phyloP scores from a whole-genome alignment of 495 filamentous ascomycete species.

The Sphaerosporella brunnea region DNA sequence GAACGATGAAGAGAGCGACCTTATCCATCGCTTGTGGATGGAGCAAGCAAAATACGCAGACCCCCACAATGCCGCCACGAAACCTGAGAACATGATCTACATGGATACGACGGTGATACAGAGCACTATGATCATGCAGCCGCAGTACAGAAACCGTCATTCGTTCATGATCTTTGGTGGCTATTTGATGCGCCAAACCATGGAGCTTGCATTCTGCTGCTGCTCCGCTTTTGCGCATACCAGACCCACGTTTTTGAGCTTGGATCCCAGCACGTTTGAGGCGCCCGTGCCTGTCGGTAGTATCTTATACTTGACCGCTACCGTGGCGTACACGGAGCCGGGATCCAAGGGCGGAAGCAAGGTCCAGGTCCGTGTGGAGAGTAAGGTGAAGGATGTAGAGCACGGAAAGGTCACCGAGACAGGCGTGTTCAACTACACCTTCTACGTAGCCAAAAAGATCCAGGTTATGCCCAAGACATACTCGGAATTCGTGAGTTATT shows the following conservation, averaged over 20 bases:
- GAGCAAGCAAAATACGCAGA: conserved; percentile 52
- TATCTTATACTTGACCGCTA: conserved; percentile 63
- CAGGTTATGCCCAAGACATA: conserved; percentile 45
- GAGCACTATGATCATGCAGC: conserved; percentile 70
- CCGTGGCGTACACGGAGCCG: conserved; percentile 61
- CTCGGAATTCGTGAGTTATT: conserved; percentile 18
- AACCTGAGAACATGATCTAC: conserved; percentile 44
- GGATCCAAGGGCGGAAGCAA: conserved; percentile 37
- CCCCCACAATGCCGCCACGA: conserved; percentile 37
- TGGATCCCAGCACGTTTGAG: conserved; percentile 68
- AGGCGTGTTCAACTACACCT: conserved; percentile 75
- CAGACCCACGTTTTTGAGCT: conserved; percentile 56
- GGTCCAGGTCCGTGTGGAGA: conserved; percentile 60
- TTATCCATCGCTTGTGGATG: conserved; percentile 70
- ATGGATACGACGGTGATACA: conserved; percentile 52
- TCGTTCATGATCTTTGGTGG: conserved; percentile 86
- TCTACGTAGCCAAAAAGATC: conserved; percentile 53
- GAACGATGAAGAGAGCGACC: conserved; percentile 54
- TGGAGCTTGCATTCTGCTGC: conserved; percentile 78
- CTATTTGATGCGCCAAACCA: conserved; percentile 63
- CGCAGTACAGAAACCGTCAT: conserved; percentile 68
- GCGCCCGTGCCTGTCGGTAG: conserved; percentile 72
- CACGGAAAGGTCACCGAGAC: conserved; percentile 47
- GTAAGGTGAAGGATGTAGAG: conserved; percentile 61
- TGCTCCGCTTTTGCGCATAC: conserved; percentile 60